Evolutionary conservation across 306 rosid species (phyloP), one percentile per base, ranked within the genome.

Genomic region (Sechiopsis laciniata): DNA sequence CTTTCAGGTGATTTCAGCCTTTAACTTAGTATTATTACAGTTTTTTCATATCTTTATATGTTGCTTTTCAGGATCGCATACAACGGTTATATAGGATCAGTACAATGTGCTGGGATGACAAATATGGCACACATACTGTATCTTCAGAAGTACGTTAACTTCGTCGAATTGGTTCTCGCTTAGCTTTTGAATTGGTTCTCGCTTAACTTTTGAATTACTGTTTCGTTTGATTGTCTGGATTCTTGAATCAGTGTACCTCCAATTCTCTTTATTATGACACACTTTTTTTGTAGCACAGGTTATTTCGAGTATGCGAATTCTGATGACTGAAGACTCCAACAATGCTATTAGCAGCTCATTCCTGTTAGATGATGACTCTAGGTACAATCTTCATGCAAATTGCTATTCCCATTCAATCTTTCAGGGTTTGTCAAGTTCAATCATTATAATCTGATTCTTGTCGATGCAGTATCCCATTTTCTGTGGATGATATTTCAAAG

Each of bases 101-200:
- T 85, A 95, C 99, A 66, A 95, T 95, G 99, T 95, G 91, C 82
- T 95, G 99, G 99, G 99, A 95, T 76, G 99, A 95, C 84, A 95
- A 95, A 78, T 95, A 91, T 22, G 99, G 99, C 57, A 95, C 99
- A 7, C 99, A 95, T 80, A 95, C 96, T 19, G 99, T 95, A 70
- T 91, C 97, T 80, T 74, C 99, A 24, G 96, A 95, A 19, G 99
- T 95, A 88, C 81, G 96, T 84, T 13, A 15, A 70, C 46, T 50
- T 10, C 16, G 4, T 24, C 16, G 60, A 16, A 70, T 70, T 2
- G 13, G 60, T 15, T 70, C 16, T 52, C 58, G 51, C 24, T 51
- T 68, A 64, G 62, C n/a, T n/a, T n/a, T n/a, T n/a, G n/a, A n/a
- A n/a, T n/a, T n/a, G n/a, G n/a, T n/a, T n/a, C n/a, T n/a, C n/a